Conservation (phyloP, 768 basidiomycete genomes). For the Boletus subparvulus region DNA sequence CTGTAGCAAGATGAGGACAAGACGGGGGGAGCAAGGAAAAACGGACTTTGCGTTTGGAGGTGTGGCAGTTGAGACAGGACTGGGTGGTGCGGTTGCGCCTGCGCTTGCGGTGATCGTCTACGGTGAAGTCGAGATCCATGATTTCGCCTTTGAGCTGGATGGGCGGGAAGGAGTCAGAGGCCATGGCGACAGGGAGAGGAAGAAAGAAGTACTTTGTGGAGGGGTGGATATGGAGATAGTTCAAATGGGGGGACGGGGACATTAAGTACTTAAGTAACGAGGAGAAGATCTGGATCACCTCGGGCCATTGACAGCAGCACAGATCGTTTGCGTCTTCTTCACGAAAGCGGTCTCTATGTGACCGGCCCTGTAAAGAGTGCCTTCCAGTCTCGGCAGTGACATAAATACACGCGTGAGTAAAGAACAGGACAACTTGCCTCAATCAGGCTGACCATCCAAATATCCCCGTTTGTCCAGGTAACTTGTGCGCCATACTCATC, state of each 20-base stretch:
- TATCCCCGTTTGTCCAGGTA: slow-evolving; percentile 20
- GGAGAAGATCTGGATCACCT: slow-evolving; percentile 48
- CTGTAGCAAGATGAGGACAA: slow-evolving; percentile 29
- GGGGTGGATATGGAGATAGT: slow-evolving; percentile 51
- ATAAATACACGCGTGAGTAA: slow-evolving; percentile 38
- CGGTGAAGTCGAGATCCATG: slow-evolving; percentile 74
- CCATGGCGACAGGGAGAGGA: slow-evolving; percentile 41
- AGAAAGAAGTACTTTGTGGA: slow-evolving; percentile 44
- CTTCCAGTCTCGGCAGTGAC: slow-evolving; percentile 38
- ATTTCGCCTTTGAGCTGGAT: slow-evolving; percentile 73
- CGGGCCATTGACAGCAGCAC: slow-evolving; percentile 32
- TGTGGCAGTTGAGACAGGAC: slow-evolving; percentile 86
- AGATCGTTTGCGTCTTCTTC: slow-evolving; percentile 33
- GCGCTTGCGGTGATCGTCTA: slow-evolving; percentile 77
- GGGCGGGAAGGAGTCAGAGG: slow-evolving; percentile 51
- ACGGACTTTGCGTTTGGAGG: slow-evolving; percentile 86
- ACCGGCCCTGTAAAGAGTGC: slow-evolving; percentile 32
- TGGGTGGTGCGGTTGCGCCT: slow-evolving; percentile 91
- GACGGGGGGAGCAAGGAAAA: not conserved
- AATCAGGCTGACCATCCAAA: slow-evolving; percentile 20
- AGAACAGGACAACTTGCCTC: slow-evolving; percentile 26
- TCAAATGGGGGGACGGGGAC: slow-evolving; percentile 42
- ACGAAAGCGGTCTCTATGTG: slow-evolving; percentile 35
- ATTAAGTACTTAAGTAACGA: slow-evolving; percentile 54
- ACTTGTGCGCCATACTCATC: slow-evolving; percentile 1